Evolutionary conservation across 441 rosid species (phyloP).

Genomic region (Jatropha podagrica): DNA sequence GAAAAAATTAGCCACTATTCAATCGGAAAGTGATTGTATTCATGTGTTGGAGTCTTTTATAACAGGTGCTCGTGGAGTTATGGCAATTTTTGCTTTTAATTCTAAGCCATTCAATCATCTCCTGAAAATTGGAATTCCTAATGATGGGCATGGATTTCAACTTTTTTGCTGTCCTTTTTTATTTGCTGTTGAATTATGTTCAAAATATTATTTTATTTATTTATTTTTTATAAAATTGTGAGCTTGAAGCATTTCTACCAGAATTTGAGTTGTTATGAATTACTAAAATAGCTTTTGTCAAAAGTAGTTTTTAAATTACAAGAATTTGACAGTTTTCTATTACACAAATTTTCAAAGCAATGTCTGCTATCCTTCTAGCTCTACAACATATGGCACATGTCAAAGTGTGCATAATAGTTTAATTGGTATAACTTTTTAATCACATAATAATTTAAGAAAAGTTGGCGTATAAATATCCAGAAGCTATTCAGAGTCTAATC

Average conservation of each 20-base stretch:
- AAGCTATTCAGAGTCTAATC: not conserved
- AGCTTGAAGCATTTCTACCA: too few species aligned
- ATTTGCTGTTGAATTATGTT: not conserved
- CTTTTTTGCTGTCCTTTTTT: not conserved
- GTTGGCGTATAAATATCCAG: not conserved
- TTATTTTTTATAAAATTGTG: too few species aligned
- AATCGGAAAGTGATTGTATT: not conserved
- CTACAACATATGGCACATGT: too few species aligned
- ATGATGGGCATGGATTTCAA: not conserved
- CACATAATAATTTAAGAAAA: not conserved
- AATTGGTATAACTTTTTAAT: too few species aligned
- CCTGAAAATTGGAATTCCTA: not conserved
- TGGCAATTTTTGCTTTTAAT: not conserved
- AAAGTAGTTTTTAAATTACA: too few species aligned
- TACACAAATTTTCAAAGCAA: too few species aligned
- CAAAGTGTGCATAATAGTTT: too few species aligned
- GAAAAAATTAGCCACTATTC: not conserved
- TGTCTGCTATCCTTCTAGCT: too few species aligned
- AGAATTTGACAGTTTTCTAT: too few species aligned
- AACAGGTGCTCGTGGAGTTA: not conserved
- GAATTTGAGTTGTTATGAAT: too few species aligned
- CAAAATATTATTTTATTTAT: too few species aligned
- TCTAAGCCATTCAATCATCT: not conserved
- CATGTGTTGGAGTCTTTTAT: constrained; percentile 2
- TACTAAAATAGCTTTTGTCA: too few species aligned